These are phyloP conservation scores for Fraxinus floribunda DNA, from an alignment of 305 asterid genomes.

Conservation along the genomic window DNA sequence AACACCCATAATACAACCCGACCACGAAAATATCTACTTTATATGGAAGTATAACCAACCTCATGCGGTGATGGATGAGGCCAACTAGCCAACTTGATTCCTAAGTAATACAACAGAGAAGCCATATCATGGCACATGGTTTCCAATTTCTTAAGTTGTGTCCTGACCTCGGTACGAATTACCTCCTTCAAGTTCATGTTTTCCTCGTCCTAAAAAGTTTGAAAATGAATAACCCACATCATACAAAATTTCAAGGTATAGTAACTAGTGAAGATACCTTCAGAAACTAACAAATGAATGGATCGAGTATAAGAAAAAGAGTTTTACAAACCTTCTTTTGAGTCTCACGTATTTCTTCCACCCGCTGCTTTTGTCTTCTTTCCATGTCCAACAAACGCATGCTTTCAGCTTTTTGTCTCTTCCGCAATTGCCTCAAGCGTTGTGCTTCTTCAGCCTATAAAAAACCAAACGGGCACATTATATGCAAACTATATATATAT, in stretches of 20 bases:
- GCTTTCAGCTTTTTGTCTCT: constrained; percentile 75
- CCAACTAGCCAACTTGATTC: constrained; percentile 49
- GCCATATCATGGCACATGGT: constrained; percentile 61
- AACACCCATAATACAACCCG: not conserved
- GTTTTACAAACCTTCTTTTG: constrained; percentile 63
- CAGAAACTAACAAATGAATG: constrained; percentile 12
- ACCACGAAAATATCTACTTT: not conserved
- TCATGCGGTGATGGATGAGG: constrained; percentile 52
- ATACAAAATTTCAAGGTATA: not conserved
- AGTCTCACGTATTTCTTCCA: constrained; percentile 76
- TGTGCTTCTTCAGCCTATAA: constrained; percentile 90
- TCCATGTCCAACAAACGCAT: constrained; percentile 85
- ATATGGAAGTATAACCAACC: constrained; percentile 39
- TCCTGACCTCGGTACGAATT: constrained; percentile 67
- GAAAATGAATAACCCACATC: constrained; percentile 2
- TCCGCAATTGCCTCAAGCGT: constrained; percentile 43
- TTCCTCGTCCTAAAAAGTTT: constrained; percentile 67
- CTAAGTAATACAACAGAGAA: constrained; percentile 62
- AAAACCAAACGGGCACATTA: constrained; percentile 15
- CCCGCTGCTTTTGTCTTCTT: constrained; percentile 82
- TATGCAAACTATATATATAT: not conserved
- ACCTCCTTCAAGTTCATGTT: constrained; percentile 77
- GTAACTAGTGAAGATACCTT: constrained; percentile 14
- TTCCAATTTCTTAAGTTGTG: constrained; percentile 63
- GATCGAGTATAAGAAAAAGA: constrained; percentile 14